Conservation (phyloP, 1,284 basidiomycete genomes). For the Pascua sp. region DNA sequence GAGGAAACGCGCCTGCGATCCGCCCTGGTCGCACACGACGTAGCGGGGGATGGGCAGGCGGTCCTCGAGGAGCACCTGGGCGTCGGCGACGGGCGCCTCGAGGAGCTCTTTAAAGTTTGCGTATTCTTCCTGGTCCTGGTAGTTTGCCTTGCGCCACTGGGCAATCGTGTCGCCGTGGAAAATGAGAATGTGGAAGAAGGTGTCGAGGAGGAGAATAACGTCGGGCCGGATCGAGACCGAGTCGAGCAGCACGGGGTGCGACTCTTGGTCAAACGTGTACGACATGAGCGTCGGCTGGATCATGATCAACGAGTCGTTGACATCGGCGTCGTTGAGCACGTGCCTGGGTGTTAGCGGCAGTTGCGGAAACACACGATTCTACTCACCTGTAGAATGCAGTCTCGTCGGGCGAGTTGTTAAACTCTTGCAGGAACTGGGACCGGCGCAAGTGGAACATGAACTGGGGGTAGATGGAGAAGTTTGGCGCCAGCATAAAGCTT, state of each 20-base stretch:
- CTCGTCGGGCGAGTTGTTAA: constrained; percentile 99
- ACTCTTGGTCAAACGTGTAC: constrained; percentile 84
- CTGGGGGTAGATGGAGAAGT: constrained; percentile 99
- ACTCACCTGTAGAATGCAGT: constrained; percentile 79
- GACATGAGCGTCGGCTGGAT: constrained; percentile 99
- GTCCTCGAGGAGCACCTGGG: constrained; percentile 86
- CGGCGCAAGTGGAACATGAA: constrained; percentile 99
- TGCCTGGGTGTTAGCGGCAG: constrained; percentile 55
- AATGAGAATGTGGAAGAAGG: constrained; percentile 99
- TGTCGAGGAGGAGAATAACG: constrained; percentile 95
- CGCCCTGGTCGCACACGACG: constrained; percentile 96
- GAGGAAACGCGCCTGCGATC: constrained; percentile 95
- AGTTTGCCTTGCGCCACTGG: constrained; percentile 98
- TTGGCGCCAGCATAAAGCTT: constrained; percentile 87
- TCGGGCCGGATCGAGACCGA: constrained; percentile 97
- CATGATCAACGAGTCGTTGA: constrained; percentile 99
- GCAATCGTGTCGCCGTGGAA: constrained; percentile 98
- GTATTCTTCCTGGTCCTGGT: constrained; percentile 98
- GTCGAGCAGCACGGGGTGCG: constrained; percentile 93
- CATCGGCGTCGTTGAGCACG: constrained; percentile 94
- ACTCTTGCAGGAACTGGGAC: constrained; percentile 98
- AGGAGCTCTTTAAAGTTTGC: constrained; percentile 97
- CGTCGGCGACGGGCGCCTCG: constrained; percentile 69
- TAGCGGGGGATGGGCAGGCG: constrained; percentile 96
- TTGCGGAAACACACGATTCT: constrained; percentile 48